These are phyloP conservation scores for Microcyclospora pomicola DNA, from an alignment of 2,329 filamentous ascomycete species.

Conservation along the genomic window DNA sequence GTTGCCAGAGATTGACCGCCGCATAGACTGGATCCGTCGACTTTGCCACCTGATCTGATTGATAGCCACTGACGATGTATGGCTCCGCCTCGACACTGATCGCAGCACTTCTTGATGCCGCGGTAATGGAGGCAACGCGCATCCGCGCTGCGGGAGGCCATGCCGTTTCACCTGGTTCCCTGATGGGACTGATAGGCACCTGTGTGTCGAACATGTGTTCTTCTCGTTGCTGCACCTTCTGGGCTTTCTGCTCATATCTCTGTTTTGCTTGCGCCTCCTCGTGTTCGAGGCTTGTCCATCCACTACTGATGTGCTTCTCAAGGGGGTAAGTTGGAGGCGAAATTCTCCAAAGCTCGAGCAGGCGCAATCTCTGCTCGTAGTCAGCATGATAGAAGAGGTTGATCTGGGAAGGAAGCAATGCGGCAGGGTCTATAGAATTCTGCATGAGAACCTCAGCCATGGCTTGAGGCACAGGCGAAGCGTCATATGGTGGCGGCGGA, in stretches of 20 bases:
- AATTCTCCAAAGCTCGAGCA: constrained; percentile 77
- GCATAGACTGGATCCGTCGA: constrained; percentile 59
- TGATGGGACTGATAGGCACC: constrained; percentile 13
- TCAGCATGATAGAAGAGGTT: constrained; percentile 67
- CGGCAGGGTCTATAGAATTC: constrained; percentile 55
- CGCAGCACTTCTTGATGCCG: not conserved
- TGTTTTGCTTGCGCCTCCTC: constrained; percentile 43
- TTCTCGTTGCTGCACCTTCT: constrained; percentile 5
- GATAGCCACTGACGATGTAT: constrained; percentile 75
- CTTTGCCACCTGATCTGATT: constrained; percentile 42
- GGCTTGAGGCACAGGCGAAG: constrained; percentile 15
- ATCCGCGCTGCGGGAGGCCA: constrained; percentile 18
- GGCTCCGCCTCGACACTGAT: constrained; percentile 44
- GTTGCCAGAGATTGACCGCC: constrained; percentile 24
- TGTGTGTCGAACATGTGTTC: constrained; percentile 16
- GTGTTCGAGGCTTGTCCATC: constrained; percentile 43
- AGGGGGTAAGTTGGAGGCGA: constrained; percentile 50
- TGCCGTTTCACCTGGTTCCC: constrained; percentile 12
- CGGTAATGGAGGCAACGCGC: constrained; percentile 17
- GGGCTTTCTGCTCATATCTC: constrained; percentile 42
- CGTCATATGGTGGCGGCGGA: constrained; percentile 19
- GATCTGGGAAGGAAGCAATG: constrained; percentile 60
- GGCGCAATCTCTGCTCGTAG: constrained; percentile 53
- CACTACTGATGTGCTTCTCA: constrained; percentile 27
- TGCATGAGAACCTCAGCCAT: constrained; percentile 39